Evolutionary conservation across 805 yeast species (phyloP).

Genomic region (Wickerhamomyces chambardii): DNA sequence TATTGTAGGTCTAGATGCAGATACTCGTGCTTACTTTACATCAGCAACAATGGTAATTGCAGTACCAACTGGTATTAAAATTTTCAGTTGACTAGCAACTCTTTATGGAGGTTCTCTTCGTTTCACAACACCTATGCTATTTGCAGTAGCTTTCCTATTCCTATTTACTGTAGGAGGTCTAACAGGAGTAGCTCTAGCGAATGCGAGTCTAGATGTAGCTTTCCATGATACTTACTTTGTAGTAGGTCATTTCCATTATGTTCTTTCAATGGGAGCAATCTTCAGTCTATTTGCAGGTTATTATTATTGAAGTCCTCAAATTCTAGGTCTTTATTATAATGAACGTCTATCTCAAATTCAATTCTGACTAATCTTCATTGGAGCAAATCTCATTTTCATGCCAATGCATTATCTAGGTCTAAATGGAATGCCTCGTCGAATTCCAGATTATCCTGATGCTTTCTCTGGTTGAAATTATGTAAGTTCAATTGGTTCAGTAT

Average conservation of each 20-base stretch:
- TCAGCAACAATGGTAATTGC: constrained; percentile 11
- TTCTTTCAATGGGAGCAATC: constrained; percentile 10
- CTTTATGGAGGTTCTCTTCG: constrained; percentile 8
- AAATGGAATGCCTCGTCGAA: constrained; percentile 9
- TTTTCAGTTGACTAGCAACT: constrained; percentile 7
- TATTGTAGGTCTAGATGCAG: constrained; percentile 18
- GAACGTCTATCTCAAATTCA: constrained; percentile 6
- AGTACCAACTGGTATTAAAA: constrained; percentile 5
- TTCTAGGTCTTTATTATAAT: constrained; percentile 6
- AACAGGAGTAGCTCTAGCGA: constrained; percentile 11
- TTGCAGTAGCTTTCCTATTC: constrained; percentile 10
- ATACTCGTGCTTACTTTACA: constrained; percentile 15
- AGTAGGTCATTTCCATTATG: constrained; percentile 7
- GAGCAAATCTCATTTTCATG: constrained; percentile 7
- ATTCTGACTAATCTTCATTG: constrained; percentile 7
- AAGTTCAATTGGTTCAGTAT: constrained; percentile 13
- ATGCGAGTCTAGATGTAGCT: constrained; percentile 10
- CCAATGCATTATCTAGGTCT: constrained; percentile 8
- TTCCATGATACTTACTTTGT: constrained; percentile 10
- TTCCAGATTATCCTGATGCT: constrained; percentile 6
- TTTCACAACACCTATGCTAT: constrained; percentile 7
- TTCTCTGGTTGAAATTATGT: constrained; percentile 9
- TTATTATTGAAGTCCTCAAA: constrained; percentile 7
- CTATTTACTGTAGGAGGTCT: constrained; percentile 13
- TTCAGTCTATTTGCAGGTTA: constrained; percentile 8